These are phyloP conservation scores for Phytomonas francai DNA, from an alignment of 208 protist genomes.

Conservation along the genomic window DNA sequence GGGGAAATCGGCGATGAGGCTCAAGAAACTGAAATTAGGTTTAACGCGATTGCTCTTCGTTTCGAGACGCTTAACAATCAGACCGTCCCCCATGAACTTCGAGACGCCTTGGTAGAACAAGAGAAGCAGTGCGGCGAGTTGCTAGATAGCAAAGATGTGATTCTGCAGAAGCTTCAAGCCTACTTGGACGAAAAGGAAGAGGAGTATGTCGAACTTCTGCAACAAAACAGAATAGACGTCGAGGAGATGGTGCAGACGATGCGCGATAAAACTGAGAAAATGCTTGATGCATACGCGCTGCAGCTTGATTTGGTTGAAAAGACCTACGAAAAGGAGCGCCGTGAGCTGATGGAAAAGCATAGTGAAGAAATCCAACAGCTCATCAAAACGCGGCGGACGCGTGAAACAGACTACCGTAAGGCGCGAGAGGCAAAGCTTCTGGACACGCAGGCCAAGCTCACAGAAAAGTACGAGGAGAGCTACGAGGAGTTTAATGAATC, in stretches of 20 bases:
- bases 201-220: conserved; percentile 87
- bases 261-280: conserved; percentile 71
- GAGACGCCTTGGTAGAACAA: conserved; percentile 69
- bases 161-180: conserved; percentile 71
- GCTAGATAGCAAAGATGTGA: conserved; percentile 75
- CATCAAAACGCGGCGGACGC: conserved; percentile 82
- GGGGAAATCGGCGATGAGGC: conserved; percentile 38
- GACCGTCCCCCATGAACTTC: conserved; percentile 79
- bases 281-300: conserved; percentile 62
- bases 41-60: conserved; percentile 71
- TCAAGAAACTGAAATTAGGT: conserved; percentile 42
- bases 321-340: conserved; percentile 79
- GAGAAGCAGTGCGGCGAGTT: conserved; percentile 66
- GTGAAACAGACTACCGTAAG: conserved; percentile 87
- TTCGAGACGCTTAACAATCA: conserved; percentile 86
- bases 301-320: conserved; percentile 85
- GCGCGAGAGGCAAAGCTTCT: conserved; percentile 64
- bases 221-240: conserved; percentile 70
- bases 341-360: conserved; percentile 61
- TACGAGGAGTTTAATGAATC: conserved; percentile 80
- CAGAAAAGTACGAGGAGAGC: conserved; percentile 67
- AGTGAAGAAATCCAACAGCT: conserved; percentile 79
- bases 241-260: conserved; percentile 81
- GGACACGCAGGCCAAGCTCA: conserved; percentile 73
- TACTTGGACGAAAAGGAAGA: conserved; percentile 87